phyloP scores from a whole-genome alignment of 2,329 filamentous ascomycete genomes.

The Aspergillus pseudoglaucus region DNA sequence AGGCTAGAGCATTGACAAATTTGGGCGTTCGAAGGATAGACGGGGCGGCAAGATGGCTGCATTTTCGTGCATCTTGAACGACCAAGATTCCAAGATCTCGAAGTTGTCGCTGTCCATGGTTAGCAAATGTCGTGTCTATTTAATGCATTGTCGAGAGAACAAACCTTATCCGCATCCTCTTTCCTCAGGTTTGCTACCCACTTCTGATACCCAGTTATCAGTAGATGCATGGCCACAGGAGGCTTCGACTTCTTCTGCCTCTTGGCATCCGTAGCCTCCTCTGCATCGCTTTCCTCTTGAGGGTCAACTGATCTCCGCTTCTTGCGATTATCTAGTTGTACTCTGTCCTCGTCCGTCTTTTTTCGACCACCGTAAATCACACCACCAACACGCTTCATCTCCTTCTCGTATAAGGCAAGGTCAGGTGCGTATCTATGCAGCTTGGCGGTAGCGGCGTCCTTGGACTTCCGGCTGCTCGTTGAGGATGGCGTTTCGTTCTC shows the following conservation, averaged over 20 bases:
- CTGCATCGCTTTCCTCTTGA: conserved; percentile 44
- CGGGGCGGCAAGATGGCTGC: conserved; percentile 82
- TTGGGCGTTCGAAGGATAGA: conserved; percentile 85
- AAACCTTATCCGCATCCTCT: conserved; percentile 74
- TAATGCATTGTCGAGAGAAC: conserved; percentile 20
- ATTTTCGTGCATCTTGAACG: conserved; percentile 66
- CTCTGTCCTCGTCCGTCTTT: conserved; percentile 36
- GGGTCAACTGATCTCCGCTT: conserved; percentile 43
- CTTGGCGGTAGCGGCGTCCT: conserved; percentile 71
- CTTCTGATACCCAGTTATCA: conserved; percentile 75
- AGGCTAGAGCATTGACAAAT: conserved; percentile 81
- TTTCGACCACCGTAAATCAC: conserved; percentile 54
- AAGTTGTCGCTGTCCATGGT: conserved; percentile 59
- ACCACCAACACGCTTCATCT: conserved; percentile 73
- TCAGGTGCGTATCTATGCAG: conserved; percentile 75
- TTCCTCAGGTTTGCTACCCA: conserved; percentile 70
- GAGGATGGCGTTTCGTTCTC: conserved; percentile 78
- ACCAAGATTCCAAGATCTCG: conserved; percentile 77
- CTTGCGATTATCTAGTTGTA: conserved; percentile 26
- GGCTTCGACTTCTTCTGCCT: conserved; percentile 56
- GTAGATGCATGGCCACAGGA: conserved; percentile 64
- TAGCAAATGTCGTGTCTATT: conserved; percentile 5
- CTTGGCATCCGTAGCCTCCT: conserved; percentile 55
- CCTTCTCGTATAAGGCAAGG: conserved; percentile 85
- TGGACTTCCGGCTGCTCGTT: conserved; percentile 76